Evolutionary conservation across 768 basidiomycete species (phyloP), one percentile per base, ranked within the genome.

Genomic region (Agaricus subrufescens): DNA sequence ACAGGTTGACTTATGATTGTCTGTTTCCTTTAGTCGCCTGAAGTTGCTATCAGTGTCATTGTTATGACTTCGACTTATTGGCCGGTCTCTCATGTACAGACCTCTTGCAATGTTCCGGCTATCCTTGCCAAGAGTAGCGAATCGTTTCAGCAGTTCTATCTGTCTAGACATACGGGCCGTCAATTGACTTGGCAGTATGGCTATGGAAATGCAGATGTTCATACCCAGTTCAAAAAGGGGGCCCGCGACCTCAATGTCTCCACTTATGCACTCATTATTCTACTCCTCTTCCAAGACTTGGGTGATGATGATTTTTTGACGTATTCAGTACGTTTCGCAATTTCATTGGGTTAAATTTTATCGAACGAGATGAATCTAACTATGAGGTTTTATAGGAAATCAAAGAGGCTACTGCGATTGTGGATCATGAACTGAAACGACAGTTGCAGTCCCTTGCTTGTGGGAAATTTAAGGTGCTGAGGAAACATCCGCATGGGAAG

Each of bases 51-150:
- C 38, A 85, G 82, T 0, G 93, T 98, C 42, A 94, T 79, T 4
- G 89, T 99, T 48, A 94, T 98, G 84, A 98, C 97, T 0, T 91
- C 95, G 1, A 96, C 94, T 3, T 92, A 91, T 69, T 99, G 97
- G 97, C 97, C 97, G 0, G 88, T 86, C 75, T 77, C 87, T 2
- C 81, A 86, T 57, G 77, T 81, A 2, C 70, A 78, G 9, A 73
- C 85, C 2, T 65, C 83, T 0, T 97, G 92, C 62, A 83, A 73
- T 4, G 74, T 98, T 40, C 86, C 94, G 0, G 67, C 79, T 14
- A 69, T 79, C 14, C 77, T 99, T 63, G 67, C 81, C 23, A 79
- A 78, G 59, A 78, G 86, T 0, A 83, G 82, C 68, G 83, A 81
- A 65, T 85, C 86, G 1, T 99, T 95, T 65, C 90, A 97, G 66